Base-by-base conservation (phyloP, 2,329 filamentous ascomycete genomes). In the Aureobasidium sp. region DNA sequence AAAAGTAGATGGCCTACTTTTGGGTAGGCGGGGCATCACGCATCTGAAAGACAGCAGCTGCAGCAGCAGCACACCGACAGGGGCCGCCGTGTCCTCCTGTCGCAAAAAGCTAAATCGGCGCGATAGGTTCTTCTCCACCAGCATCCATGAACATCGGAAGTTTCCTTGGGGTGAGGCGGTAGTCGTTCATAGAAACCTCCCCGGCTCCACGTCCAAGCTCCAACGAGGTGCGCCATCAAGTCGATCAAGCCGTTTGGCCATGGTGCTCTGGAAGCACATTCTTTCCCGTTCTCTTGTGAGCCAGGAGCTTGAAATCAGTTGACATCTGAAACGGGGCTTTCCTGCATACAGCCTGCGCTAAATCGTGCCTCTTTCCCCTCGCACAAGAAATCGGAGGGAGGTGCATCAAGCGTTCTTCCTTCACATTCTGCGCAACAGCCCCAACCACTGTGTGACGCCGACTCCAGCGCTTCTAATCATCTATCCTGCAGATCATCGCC, bases 281-380 rank as follows among this genome's bases (percentile, higher is more conserved):
- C 34, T 51, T 37, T 50, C 8, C 57, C 46, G 46, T 60, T 51
- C 27, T 42, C 27, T 60, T 36, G 26, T 51, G 26, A 44, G 23
- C 55, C 32, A 59, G 44, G 55, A 59, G 55, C 42, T 48, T 32
- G 9, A 42, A 51, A 51, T 42, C 57, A 50, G 46, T 60, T 60
- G 46, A 60, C 57, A 60, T 60, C 57, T 60, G 57, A 60, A 60
- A 60, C 57, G 57, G 57, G 57, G 57, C 57, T 60, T 60, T 50
- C 57, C 57, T 60, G 57, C 57, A 60, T 60, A 60, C 32, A 60
- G 57, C 42, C 13, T 60, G 57, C 57, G 57, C 57, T 60, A 60
- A 60, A 39, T 51, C 57, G 57, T 60, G 57, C 34, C 46, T 59
- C 55, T 60, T 60, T 42, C 57, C 46, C 57, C 57, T 60, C 57